phyloP scores from a whole-genome alignment of 805 yeast species.

The Metschnikowia matae region DNA sequence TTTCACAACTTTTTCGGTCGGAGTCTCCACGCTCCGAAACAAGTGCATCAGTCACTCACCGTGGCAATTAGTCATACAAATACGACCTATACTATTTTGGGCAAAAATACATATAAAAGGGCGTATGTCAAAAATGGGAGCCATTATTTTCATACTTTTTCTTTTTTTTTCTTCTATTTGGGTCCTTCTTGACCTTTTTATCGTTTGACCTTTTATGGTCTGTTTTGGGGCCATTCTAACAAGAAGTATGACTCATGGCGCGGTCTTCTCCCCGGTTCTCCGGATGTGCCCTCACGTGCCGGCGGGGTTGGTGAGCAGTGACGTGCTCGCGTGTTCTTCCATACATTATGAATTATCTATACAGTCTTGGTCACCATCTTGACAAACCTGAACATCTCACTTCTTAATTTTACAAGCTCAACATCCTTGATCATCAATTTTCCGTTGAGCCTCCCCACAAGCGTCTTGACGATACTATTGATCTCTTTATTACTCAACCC shows the following conservation, averaged over 20 bases:
- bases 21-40: not conserved
- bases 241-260: not conserved
- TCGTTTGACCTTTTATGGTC: not conserved
- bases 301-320: not conserved
- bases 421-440: slow-evolving; percentile 35
- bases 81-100: not conserved
- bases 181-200: no score
- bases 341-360: slow-evolving; percentile 5
- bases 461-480: slow-evolving; percentile 30
- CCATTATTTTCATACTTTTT: no score
- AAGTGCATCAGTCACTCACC: not conserved
- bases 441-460: slow-evolving; percentile 39
- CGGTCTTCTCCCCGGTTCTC: not conserved
- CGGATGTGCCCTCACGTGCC: not conserved
- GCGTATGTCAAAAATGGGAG: not conserved
- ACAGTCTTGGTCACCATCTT: slow-evolving; percentile 35
- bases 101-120: no score
- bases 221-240: no score
- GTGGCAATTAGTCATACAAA: not conserved
- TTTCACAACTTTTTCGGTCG: not conserved
- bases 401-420: slow-evolving; percentile 35
- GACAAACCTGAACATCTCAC: slow-evolving; percentile 40
- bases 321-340: not conserved
- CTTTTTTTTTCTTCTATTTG: not conserved
- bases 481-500: slow-evolving; percentile 36